Conservation (phyloP, 208 protist species). For the Trypanosoma conorhini region DNA sequence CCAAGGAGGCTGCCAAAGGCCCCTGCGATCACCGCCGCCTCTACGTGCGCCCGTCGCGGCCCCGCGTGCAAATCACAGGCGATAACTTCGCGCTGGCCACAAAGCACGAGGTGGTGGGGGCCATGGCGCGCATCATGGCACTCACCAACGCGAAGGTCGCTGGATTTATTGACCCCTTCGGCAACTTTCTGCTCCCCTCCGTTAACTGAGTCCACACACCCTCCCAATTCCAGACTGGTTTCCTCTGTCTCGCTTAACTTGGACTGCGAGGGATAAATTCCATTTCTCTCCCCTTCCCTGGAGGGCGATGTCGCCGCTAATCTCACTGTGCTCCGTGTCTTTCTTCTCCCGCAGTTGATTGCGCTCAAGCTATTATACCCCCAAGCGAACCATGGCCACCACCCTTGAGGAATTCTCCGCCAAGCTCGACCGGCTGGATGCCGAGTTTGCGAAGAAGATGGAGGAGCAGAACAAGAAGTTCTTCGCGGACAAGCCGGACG, state of each 20-base stretch:
- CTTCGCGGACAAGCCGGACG: slow-evolving; percentile 91
- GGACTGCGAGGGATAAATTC: no score
- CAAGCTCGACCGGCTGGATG: slow-evolving; percentile 91
- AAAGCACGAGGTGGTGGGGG: slow-evolving; percentile 39
- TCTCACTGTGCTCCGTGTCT: background rate
- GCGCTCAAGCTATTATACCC: slow-evolving; percentile 4
- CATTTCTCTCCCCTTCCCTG: no score
- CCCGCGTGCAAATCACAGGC: slow-evolving; percentile 7
- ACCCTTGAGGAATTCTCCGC: slow-evolving; percentile 87
- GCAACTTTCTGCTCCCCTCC: slow-evolving; percentile 32
- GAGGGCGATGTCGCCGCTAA: no score
- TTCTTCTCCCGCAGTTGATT: background rate
- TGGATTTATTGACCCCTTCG: slow-evolving; percentile 42
- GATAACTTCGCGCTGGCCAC: slow-evolving; percentile 30
- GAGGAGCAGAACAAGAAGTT: slow-evolving; percentile 94
- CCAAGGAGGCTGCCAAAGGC: no score
- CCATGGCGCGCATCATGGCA: slow-evolving; percentile 33
- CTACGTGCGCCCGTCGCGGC: slow-evolving; percentile 9
- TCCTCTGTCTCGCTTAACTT: background rate
- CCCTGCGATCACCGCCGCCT: background rate
- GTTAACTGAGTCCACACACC: background rate
- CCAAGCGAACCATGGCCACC: slow-evolving; percentile 35
- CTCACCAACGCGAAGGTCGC: slow-evolving; percentile 28
- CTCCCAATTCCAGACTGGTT: background rate
- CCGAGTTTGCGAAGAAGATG: slow-evolving; percentile 92